Conservation (phyloP, 2,329 filamentous ascomycete genomes). For the Diaporthe amygdali region DNA sequence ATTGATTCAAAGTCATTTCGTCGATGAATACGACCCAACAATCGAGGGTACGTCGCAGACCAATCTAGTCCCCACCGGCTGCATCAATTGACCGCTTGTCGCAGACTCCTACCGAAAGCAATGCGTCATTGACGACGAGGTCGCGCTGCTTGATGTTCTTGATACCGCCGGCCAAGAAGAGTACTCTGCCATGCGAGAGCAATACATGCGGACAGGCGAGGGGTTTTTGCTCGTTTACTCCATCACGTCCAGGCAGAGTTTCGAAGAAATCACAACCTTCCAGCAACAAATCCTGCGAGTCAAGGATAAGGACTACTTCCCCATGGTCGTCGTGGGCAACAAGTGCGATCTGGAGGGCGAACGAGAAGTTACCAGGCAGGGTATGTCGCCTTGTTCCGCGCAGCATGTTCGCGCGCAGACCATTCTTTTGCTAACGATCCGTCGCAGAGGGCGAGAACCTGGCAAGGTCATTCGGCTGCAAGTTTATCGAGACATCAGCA, state of each 20-base stretch:
- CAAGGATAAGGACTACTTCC: constrained; percentile 99
- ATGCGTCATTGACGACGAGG: constrained; percentile 98
- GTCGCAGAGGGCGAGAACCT: constrained; percentile 83
- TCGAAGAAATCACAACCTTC: constrained; percentile 98
- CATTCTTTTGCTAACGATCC: constrained; percentile 18
- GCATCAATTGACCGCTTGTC: constrained; percentile 24
- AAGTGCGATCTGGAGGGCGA: constrained; percentile 98
- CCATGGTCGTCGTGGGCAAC: constrained; percentile 98
- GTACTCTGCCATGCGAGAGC: constrained; percentile 98
- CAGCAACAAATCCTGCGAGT: constrained; percentile 98
- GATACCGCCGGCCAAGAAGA: constrained; percentile 99
- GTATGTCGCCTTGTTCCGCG: constrained; percentile 57
- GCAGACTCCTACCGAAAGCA: constrained; percentile 99
- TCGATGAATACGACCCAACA: constrained; percentile 98
- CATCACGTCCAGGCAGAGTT: constrained; percentile 95
- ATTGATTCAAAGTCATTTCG: constrained; percentile 94
- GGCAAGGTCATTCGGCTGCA: constrained; percentile 89
- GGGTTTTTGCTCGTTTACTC: constrained; percentile 98
- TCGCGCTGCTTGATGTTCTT: constrained; percentile 95
- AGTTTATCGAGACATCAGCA: constrained; percentile 98
- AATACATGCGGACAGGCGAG: constrained; percentile 99
- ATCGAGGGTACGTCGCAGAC: constrained; percentile 81
- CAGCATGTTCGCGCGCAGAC: constrained; percentile 4
- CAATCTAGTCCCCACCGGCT: constrained; percentile 20
- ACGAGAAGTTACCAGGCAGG: constrained; percentile 89